phyloP scores from a whole-genome alignment of 2,329 filamentous ascomycete species.

The Neofusicoccum laricinum region DNA sequence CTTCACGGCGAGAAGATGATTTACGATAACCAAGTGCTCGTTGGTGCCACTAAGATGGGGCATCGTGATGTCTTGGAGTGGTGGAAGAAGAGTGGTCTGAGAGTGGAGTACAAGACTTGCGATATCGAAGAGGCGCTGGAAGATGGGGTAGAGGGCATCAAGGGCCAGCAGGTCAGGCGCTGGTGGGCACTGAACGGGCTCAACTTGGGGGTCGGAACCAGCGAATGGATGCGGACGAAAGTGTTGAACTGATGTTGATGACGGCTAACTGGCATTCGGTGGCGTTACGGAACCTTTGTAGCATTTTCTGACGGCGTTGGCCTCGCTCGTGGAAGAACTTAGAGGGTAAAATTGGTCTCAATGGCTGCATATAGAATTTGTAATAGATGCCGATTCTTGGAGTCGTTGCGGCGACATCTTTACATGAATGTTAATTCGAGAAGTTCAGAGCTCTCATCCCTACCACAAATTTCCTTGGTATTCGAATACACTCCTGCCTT shows the following conservation, averaged over 20 bases:
- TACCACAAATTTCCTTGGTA: too few species aligned
- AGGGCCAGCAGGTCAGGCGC: slow-evolving; percentile 68
- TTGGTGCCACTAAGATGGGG: slow-evolving; percentile 83
- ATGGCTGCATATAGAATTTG: not conserved
- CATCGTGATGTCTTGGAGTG: slow-evolving; percentile 84
- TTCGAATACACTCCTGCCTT: too few species aligned
- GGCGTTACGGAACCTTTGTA: not conserved
- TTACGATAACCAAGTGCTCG: slow-evolving; percentile 79
- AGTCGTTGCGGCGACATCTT: not conserved
- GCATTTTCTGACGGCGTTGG: not conserved
- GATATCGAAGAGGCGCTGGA: slow-evolving; percentile 94
- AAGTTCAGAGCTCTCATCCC: not conserved
- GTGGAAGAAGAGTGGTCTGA: slow-evolving; percentile 77
- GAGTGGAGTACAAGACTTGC: slow-evolving; percentile 90
- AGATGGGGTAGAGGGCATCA: slow-evolving; percentile 68
- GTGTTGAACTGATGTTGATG: slow-evolving; percentile 46
- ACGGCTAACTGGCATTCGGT: not conserved
- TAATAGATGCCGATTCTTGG: not conserved
- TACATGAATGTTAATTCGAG: not conserved
- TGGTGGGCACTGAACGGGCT: slow-evolving; percentile 90
- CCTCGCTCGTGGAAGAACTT: not conserved
- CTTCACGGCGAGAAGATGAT: slow-evolving; percentile 73
- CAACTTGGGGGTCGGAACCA: slow-evolving; percentile 76
- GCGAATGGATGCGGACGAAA: slow-evolving; percentile 85
- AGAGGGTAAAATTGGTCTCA: not conserved